Conservation (phyloP, 2,329 filamentous ascomycete genomes). For the Aureobasidium subglaciale region DNA sequence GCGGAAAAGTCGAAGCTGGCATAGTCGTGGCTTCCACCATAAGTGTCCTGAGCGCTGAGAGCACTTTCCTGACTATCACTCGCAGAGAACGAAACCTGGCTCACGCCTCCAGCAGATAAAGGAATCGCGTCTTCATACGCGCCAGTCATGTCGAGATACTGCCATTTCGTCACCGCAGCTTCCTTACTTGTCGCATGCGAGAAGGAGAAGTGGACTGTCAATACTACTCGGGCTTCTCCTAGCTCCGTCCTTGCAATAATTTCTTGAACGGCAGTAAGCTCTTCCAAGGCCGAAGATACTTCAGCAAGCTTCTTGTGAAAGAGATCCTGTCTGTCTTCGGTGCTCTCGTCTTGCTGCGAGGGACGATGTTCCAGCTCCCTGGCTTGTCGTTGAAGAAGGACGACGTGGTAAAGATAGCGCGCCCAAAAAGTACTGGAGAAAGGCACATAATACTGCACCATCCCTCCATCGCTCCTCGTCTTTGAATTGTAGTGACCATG, state of each 20-base stretch:
- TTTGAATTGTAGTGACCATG: conserved; percentile 16
- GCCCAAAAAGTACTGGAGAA: conserved; percentile 42
- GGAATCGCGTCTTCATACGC: neutral
- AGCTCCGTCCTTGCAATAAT: conserved; percentile 30
- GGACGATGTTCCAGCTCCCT: conserved; percentile 19
- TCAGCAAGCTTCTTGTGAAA: conserved; percentile 18
- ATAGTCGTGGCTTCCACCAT: conserved; percentile 19
- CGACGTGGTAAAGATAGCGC: conserved; percentile 28
- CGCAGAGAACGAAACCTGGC: conserved; percentile 6
- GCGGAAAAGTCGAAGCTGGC: conserved; percentile 17
- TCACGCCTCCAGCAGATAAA: neutral
- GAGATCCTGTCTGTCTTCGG: conserved; percentile 16
- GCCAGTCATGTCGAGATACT: conserved; percentile 18
- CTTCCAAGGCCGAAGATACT: conserved; percentile 28
- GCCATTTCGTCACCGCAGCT: conserved; percentile 30
- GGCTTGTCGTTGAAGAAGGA: conserved; percentile 17
- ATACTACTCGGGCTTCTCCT: conserved; percentile 24
- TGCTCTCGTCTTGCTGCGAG: conserved; percentile 17
- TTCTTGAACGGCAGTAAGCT: conserved; percentile 38
- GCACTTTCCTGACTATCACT: conserved; percentile 8
- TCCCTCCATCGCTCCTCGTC: conserved; percentile 22
- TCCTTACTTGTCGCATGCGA: conserved; percentile 26
- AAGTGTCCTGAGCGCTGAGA: conserved; percentile 26
- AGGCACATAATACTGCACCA: conserved; percentile 21
- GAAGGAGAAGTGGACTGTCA: conserved; percentile 35